Percentiles rank a stretch among this genome's conserved stretches.
phyloP scores from a whole-genome alignment of 768 basidiomycete genomes.

The Pleurotus platypus region DNA sequence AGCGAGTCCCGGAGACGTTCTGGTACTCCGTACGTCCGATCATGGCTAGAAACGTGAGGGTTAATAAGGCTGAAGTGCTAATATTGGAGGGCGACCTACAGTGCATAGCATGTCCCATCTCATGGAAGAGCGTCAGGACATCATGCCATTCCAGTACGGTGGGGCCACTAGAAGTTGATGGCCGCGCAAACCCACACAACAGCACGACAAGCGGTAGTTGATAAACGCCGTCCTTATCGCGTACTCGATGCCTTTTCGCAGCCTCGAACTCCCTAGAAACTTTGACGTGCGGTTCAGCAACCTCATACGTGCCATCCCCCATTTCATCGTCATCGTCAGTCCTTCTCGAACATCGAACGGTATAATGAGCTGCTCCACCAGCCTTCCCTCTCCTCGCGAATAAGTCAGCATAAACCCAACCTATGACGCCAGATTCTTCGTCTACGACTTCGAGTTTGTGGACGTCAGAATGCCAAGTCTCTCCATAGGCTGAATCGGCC shows the following conservation, averaged over 20 bases:
- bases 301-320: constrained; percentile 51
- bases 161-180: constrained; percentile 56
- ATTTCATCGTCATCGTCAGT: constrained; percentile 86
- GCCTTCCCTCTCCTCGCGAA: constrained; percentile 84
- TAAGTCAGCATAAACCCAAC: constrained; percentile 94
- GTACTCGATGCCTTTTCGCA: constrained; percentile 54
- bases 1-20: constrained; percentile 95
- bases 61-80: not conserved
- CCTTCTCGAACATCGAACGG: constrained; percentile 89
- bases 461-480: constrained; percentile 87
- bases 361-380: constrained; percentile 94
- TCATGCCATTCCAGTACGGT: constrained; percentile 89
- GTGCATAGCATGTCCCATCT: constrained; percentile 99
- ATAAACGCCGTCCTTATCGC: constrained; percentile 64
- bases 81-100: constrained; percentile 53
- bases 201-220: constrained; percentile 93
- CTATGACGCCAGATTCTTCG: constrained; percentile 80
- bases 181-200: constrained; percentile 79
- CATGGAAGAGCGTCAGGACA: constrained; percentile 92
- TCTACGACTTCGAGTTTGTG: constrained; percentile 93
- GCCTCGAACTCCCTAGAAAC: constrained; percentile 64
- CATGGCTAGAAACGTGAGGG: constrained; percentile 65
- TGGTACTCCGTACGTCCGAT: constrained; percentile 96
- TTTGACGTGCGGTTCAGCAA: constrained; percentile 31
- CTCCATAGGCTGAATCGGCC: constrained; percentile 62